A percentile compares a stretch with the other conserved stretches of the same genome.
These are phyloP conservation scores for Gynochthodes officinalis DNA, from an alignment of 257 asterid genomes.

Conservation along the genomic window DNA sequence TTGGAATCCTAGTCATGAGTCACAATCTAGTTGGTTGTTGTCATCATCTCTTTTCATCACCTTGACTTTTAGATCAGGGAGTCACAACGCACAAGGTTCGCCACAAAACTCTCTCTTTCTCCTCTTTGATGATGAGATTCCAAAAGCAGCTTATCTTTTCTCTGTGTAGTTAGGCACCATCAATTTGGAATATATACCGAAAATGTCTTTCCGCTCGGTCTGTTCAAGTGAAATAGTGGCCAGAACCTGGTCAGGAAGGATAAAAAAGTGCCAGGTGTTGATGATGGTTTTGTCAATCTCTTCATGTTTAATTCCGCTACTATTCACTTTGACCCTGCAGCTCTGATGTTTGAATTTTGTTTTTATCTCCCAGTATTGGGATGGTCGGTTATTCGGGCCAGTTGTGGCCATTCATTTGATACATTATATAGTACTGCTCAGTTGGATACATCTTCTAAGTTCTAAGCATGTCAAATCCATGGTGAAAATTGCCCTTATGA, in stretches of 20 bases:
- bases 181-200: slow-evolving; percentile 54
- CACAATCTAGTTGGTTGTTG: slow-evolving; percentile 53
- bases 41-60: slow-evolving; percentile 41
- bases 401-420: background rate
- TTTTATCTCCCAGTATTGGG: slow-evolving; percentile 20
- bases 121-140: slow-evolving; percentile 58
- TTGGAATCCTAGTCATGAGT: slow-evolving; percentile 78
- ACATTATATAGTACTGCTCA: background rate
- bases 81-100: slow-evolving; percentile 67
- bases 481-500: background rate
- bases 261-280: slow-evolving; percentile 30
- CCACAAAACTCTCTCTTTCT: slow-evolving; percentile 55
- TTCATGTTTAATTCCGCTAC: slow-evolving; percentile 26
- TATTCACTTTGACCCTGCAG: slow-evolving; percentile 17
- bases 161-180: slow-evolving; percentile 38
- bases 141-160: slow-evolving; percentile 39
- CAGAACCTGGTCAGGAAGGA: slow-evolving; percentile 26
- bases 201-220: slow-evolving; percentile 29
- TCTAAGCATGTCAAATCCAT: slow-evolving; percentile 8
- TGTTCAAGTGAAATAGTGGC: slow-evolving; percentile 13
- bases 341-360: slow-evolving; percentile 27
- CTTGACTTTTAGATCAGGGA: slow-evolving; percentile 36
- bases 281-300: no score
- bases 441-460: background rate
- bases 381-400: slow-evolving; percentile 28